Conservation (phyloP, 2,329 filamentous ascomycete species). For the Scedosporium boydii region DNA sequence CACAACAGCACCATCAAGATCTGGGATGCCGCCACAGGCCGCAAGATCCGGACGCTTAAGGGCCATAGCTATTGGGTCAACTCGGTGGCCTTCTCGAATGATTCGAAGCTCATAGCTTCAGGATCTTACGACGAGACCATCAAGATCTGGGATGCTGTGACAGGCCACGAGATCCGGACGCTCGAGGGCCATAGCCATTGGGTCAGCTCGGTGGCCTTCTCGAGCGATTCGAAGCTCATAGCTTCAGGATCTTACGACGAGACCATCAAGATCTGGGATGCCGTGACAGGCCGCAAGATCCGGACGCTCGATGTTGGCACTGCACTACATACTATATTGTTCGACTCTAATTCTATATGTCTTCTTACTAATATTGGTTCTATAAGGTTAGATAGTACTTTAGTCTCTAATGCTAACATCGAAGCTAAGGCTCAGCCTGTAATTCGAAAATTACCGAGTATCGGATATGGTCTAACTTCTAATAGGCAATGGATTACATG, state of each 20-base stretch:
- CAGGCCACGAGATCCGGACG: constrained; percentile 7
- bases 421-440: neutral
- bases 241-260: constrained; percentile 5
- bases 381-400: neutral
- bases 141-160: constrained; percentile 9
- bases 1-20: too few species aligned
- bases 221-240: too few species aligned
- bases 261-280: constrained; percentile 11
- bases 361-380: too few species aligned
- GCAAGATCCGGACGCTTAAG: too few species aligned
- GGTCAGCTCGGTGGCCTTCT: constrained; percentile 8
- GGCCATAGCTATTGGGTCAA: too few species aligned
- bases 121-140: constrained; percentile 7
- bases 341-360: constrained; percentile 7
- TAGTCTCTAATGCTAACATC: constrained; percentile 7
- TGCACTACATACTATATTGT: neutral
- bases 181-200: constrained; percentile 7
- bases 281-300: too few species aligned
- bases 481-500: constrained; percentile 3
- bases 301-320: neutral
- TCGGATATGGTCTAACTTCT: neutral
- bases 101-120: too few species aligned
- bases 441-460: neutral
- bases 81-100: too few species aligned
- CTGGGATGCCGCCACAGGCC: too few species aligned